phyloP scores from a whole-genome alignment of 345 rosid genomes.

The Camelina sativa region DNA sequence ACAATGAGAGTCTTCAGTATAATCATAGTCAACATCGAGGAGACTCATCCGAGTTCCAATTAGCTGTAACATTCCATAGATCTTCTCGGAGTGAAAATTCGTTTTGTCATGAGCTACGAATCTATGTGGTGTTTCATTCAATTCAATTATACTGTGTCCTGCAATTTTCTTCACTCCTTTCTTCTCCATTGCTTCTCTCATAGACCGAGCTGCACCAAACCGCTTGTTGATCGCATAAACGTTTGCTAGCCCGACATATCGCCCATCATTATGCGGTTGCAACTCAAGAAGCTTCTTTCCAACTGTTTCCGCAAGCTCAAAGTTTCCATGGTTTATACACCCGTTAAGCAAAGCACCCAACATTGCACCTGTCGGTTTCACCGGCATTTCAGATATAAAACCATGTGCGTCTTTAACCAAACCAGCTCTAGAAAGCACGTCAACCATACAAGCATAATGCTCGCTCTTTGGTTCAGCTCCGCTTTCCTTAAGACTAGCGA shows the following conservation, averaged over 20 bases:
- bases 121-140: constrained; percentile 55
- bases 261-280: constrained; percentile 74
- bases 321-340: constrained; percentile 66
- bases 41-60: constrained; percentile 53
- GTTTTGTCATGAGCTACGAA: constrained; percentile 72
- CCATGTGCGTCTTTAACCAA: constrained; percentile 62
- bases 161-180: constrained; percentile 82
- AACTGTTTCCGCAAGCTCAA: constrained; percentile 66
- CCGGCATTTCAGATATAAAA: constrained; percentile 58
- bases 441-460: constrained; percentile 91
- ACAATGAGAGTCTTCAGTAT: not conserved
- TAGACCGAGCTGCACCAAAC: constrained; percentile 69
- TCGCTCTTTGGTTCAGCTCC: constrained; percentile 63
- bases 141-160: constrained; percentile 68
- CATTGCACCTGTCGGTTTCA: constrained; percentile 70
- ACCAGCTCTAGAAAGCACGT: constrained; percentile 79
- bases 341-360: constrained; percentile 78
- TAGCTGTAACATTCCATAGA: constrained; percentile 51
- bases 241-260: constrained; percentile 72
- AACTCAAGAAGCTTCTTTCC: constrained; percentile 79
- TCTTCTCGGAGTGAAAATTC: constrained; percentile 49
- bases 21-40: constrained; percentile 32
- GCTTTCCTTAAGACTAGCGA: constrained; percentile 49
- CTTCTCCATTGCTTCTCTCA: constrained; percentile 74
- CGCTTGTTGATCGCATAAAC: constrained; percentile 59